Percentiles rank a stretch among this genome's conserved stretches.
Evolutionary conservation across 1,284 basidiomycete species (phyloP).

Genomic region (Microbotryum scabiosae): DNA sequence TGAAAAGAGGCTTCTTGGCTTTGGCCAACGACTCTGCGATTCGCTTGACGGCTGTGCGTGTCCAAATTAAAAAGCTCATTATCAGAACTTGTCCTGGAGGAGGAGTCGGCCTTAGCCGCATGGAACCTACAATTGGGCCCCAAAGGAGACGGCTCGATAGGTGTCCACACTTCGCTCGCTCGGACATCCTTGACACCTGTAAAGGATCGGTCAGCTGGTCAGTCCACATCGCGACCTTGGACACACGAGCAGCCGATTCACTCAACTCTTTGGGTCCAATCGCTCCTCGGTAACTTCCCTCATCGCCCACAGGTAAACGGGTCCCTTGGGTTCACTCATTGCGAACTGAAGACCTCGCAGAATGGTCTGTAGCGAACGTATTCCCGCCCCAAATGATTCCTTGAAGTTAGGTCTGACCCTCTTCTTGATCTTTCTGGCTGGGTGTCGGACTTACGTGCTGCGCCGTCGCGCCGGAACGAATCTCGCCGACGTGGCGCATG

Average conservation of each 20-base stretch:
- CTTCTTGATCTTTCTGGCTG: neutral
- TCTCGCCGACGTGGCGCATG: constrained; percentile 57
- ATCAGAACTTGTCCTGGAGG: neutral
- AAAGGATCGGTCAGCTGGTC: too few relatives aligned
- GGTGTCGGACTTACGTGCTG: constrained; percentile 12
- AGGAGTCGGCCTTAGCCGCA: constrained; percentile 40
- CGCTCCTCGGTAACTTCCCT: constrained; percentile 61
- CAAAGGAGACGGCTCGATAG: constrained; percentile 46
- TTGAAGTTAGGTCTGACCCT: neutral
- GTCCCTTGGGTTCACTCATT: constrained; percentile 56
- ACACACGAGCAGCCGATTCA: neutral
- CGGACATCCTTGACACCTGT: constrained; percentile 11
- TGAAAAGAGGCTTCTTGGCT: constrained; percentile 53
- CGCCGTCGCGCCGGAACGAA: constrained; percentile 46
- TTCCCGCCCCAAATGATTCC: neutral
- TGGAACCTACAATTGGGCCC: neutral
- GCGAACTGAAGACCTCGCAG: constrained; percentile 55
- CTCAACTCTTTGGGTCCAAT: constrained; percentile 40
- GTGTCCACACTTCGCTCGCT: constrained; percentile 43
- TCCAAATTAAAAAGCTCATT: neutral
- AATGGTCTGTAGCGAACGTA: constrained; percentile 43
- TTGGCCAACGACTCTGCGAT: constrained; percentile 49
- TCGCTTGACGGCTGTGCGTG: constrained; percentile 41
- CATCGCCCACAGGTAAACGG: constrained; percentile 63
- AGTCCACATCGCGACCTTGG: too few relatives aligned